Base-by-base conservation (phyloP, 2,329 filamentous ascomycete species). In the Claviceps capensis region DNA sequence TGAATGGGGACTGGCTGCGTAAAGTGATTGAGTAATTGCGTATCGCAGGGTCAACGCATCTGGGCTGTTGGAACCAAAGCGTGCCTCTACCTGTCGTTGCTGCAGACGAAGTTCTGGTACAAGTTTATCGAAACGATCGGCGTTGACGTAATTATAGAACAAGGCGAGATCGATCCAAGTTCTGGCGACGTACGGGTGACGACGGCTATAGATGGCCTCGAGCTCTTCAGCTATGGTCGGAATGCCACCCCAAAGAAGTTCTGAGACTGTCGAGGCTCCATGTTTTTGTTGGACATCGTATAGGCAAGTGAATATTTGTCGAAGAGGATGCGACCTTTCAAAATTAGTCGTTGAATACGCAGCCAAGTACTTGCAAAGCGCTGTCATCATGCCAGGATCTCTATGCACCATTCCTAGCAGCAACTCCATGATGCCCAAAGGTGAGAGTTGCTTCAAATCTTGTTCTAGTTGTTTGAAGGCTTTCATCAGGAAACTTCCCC, bases 281-380 rank as follows among this genome's bases (percentile, higher is more conserved):
- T 72, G 70, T 43, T 71, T 72, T 53, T 72, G 70, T 52, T 72
- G 69, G 5, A 72, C 67, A 40, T 72, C 69, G 56, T 72, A 72
- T 23, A 72, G 53, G 42, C 68, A 68, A 14, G 62, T 64, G 51
- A 72, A 72, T 2, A 72, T 71, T 51, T 67, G 67, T 7, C 70
- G 67, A 17, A 72, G 60, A 1, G 70, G 70, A 53, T 72, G 69
- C 4, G 67, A 62, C 37, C 69, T 65, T 50, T 72, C 70, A 30
- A 70, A 63, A 56, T 72, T 70, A 1, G 69, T 72, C 5, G 68
- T 62, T 45, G 70, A 68, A 52, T 69, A 72, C 13, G 69, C 69
- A 2, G 69, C 68, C 36, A 73, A 57, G 53, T 72, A 73, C 51
- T 72, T 72, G 60, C 67, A 72, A 14, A 73, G 60, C 1, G 70